Percentiles rank a stretch among this genome's conserved stretches.
Evolutionary conservation across 106 monocot genomes (phyloP).

Genomic region (Dioscorea zingiberensis): DNA sequence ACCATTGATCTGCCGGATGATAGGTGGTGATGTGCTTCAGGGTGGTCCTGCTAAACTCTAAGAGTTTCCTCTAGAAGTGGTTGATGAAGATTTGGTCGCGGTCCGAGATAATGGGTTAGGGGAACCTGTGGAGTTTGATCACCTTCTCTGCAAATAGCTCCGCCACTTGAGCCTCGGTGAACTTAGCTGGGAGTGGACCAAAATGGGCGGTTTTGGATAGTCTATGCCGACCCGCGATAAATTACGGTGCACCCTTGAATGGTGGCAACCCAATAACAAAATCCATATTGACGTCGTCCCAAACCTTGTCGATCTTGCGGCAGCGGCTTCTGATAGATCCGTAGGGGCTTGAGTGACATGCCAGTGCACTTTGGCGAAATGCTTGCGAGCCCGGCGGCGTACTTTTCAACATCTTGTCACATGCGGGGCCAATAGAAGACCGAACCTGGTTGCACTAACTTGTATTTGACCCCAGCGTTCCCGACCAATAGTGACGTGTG

Average conservation of each 20-base stretch:
- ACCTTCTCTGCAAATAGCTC: no score
- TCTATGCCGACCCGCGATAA: neutral
- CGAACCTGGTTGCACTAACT: neutral
- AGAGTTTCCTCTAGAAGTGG: no score
- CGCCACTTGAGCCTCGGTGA: no score
- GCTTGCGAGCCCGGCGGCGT: neutral
- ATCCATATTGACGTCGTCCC: slow-evolving; percentile 13
- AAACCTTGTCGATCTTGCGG: slow-evolving; percentile 7
- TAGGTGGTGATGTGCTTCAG: no score
- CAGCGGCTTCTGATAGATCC: slow-evolving; percentile 11
- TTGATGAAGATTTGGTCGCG: no score
- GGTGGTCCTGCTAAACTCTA: no score
- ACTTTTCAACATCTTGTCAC: neutral
- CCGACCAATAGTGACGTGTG: neutral
- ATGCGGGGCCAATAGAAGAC: slow-evolving; percentile 6
- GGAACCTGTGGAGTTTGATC: no score
- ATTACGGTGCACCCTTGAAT: neutral
- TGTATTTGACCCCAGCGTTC: neutral
- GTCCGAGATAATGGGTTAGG: no score
- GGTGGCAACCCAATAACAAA: slow-evolving; percentile 7
- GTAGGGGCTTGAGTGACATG: neutral
- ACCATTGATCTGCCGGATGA: no score
- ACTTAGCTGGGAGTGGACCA: no score
- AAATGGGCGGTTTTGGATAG: neutral
- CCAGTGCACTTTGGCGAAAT: neutral